A percentile compares a stretch with the other conserved stretches of the same genome.
Conservation (phyloP, 768 basidiomycete species). For the Lentinus brumalis region DNA sequence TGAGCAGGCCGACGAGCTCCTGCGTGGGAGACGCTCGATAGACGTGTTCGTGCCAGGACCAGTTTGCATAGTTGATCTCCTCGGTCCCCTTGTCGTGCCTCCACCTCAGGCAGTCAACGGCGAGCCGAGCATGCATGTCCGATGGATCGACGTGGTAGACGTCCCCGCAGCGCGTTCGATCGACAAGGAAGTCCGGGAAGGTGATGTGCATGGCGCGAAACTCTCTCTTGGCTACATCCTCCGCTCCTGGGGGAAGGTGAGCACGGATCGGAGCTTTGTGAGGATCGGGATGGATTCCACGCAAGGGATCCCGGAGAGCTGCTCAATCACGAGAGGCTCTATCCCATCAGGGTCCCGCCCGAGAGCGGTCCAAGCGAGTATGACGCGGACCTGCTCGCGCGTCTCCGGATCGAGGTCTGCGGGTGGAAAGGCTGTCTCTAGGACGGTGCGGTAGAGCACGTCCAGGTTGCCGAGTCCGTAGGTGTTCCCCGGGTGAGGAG, state of each 20-base stretch:
- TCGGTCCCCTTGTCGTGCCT: neutral
- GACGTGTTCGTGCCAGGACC: too few relatives aligned
- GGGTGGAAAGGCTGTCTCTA: neutral
- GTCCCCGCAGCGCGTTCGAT: neutral
- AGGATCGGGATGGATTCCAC: neutral
- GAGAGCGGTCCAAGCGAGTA: neutral
- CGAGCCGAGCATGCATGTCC: neutral
- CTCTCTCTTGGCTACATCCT: neutral
- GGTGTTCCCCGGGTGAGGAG: neutral
- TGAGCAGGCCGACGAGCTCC: too few relatives aligned
- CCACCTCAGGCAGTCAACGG: neutral
- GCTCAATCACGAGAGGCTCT: neutral
- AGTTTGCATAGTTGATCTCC: too few relatives aligned
- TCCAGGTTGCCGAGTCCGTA: neutral
- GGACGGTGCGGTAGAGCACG: constrained; percentile 1
- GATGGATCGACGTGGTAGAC: neutral
- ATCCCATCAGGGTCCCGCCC: neutral
- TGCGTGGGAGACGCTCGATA: too few relatives aligned
- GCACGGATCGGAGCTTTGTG: neutral
- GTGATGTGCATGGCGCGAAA: constrained; percentile 1
- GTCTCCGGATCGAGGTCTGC: neutral
- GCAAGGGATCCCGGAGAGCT: neutral
- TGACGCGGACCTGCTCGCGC: neutral
- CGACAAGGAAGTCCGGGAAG: constrained; percentile 5
- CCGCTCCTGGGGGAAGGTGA: neutral